Evolutionary conservation across 2,329 filamentous ascomycete species (phyloP), one percentile per base, ranked within the genome.

Genomic region (Cordyceps sp.): DNA sequence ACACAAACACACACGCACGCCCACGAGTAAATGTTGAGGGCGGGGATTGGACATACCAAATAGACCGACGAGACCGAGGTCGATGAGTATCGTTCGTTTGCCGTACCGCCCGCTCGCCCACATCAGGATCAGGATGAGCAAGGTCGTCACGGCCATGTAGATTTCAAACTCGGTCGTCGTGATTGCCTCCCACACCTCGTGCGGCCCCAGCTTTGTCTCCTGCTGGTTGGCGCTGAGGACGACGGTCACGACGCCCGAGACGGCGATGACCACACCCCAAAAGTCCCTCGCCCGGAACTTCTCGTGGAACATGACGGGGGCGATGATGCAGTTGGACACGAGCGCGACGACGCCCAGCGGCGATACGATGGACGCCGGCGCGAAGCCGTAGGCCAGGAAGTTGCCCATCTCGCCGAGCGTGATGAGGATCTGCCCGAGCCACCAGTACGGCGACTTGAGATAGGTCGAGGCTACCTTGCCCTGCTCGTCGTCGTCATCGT

Each of bases 371-470:
- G 90, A 96, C 7, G 90, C 90, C 4, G 90, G 90, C 20, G 90
- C 90, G 52, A 98, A 98, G 17, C 90, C 90, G 48, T 98, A 98
- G 1, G 90, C 90, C 39, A 98, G 61, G 49, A 98, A 98, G 53
- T 98, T 98, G 32, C 90, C 90, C 49, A 81, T 78, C 59, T 98
- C 90, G 35, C 90, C 90, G 17, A 93, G 60, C 1, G 78, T 84
- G 72, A 98, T 98, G 37, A 98, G 65, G 13, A 92, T 69, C 42
- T 96, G 88, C 15, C 90, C 90, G 21, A 77, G 59, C 90, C 90
- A 98, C 90, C 90, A 98, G 49, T 90, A 94, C 2, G 85, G 84
- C 23, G 85, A 93, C 40, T 73, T 75, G 37, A 98, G 69, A 53
- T 98, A 98, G 6, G 73, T 78, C 35, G 77, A 76, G 20, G 74